Percentiles rank a stretch among this genome's conserved stretches.
Evolutionary conservation across 2,329 filamentous ascomycete genomes (phyloP).

Genomic region (Elsinoe batatas): DNA sequence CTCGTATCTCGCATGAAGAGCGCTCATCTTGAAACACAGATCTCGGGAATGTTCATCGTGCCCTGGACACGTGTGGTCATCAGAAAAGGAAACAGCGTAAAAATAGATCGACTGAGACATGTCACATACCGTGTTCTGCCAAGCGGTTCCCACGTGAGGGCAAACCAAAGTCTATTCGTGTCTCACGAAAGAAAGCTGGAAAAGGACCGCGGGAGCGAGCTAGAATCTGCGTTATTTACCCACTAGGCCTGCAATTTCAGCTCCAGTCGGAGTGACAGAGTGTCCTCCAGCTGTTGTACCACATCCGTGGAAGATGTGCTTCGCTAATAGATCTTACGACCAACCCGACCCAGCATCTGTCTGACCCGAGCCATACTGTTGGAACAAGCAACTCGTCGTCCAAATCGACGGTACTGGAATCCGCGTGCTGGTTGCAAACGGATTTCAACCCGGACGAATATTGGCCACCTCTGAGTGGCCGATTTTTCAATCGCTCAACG

Average conservation of each 20-base stretch:
- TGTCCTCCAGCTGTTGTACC: no score
- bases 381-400: background rate
- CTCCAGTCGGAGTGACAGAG: no score
- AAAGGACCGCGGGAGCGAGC: background rate
- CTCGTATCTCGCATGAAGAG: background rate
- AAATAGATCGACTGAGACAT: background rate
- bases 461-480: no score
- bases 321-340: background rate
- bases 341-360: background rate
- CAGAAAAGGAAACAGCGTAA: background rate
- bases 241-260: no score
- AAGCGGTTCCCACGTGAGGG: background rate
- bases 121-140: background rate
- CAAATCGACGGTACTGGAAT: no score
- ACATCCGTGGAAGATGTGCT: background rate
- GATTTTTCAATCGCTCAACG: background rate
- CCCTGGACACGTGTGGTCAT: background rate
- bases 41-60: background rate
- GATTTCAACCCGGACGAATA: no score
- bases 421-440: no score
- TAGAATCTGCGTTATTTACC: no score
- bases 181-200: constrained; percentile 1
- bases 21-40: background rate
- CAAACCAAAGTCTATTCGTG: background rate
- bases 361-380: background rate